Conservation (phyloP, 2,329 filamentous ascomycete genomes). For the Claviceps fusiformis region DNA sequence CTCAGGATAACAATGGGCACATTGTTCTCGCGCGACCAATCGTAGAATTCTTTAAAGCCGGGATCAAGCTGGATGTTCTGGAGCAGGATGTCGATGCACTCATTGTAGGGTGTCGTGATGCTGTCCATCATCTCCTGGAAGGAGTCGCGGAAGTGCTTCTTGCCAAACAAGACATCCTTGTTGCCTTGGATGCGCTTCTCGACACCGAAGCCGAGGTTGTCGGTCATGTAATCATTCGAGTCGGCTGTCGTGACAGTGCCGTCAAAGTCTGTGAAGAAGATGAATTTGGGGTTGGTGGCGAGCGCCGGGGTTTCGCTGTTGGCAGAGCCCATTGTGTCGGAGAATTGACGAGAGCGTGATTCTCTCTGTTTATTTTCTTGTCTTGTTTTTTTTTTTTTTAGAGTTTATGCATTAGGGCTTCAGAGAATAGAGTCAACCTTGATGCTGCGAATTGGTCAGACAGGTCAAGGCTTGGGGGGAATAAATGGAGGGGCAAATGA, state of each 20-base stretch:
- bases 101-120: slow-evolving; percentile 62
- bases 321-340: slow-evolving; percentile 27
- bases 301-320: slow-evolving; percentile 39
- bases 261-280: slow-evolving; percentile 99
- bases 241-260: slow-evolving; percentile 75
- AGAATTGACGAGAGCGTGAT: not conserved
- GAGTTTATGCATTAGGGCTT: too few species aligned
- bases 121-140: slow-evolving; percentile 91
- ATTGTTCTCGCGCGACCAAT: slow-evolving; percentile 68
- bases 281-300: slow-evolving; percentile 64
- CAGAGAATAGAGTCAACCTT: not conserved
- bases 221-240: slow-evolving; percentile 63
- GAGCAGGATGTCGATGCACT: slow-evolving; percentile 68
- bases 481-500: not conserved
- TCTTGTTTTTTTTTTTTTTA: not conserved
- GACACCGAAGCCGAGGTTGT: slow-evolving; percentile 75
- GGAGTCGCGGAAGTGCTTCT: slow-evolving; percentile 64
- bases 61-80: slow-evolving; percentile 82
- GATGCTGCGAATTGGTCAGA: not conserved
- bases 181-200: slow-evolving; percentile 61
- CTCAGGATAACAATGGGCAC: slow-evolving; percentile 86
- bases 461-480: not conserved
- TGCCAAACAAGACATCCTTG: slow-evolving; percentile 58
- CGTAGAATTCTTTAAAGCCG: slow-evolving; percentile 74
- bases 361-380: not conserved